Evolutionary conservation across 2,329 filamentous ascomycete species (phyloP), one percentile per base, ranked within the genome.

Genomic region (Aspergillus melleus): DNA sequence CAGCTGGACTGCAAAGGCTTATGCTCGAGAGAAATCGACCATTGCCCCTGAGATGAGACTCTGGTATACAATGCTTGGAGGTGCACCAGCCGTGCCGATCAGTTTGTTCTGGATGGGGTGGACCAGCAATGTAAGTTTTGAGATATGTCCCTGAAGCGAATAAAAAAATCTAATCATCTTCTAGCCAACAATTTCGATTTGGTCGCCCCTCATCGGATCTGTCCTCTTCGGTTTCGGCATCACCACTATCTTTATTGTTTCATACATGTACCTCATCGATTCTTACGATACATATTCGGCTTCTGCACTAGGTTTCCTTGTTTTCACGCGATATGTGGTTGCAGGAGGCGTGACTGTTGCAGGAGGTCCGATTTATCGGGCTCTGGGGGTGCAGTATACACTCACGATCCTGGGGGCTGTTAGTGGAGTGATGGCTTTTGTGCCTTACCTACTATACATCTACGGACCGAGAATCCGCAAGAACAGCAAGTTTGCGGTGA

Each of bases 31-130:
- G 3, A 19, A 16, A 4, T 42, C 36, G 4, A 39, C n/a, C 70
- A 64, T 65, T 1, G 55, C 77, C 2, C 83, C 83, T 0, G 84
- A 87, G 58, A 81, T 82, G 29, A 74, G 84, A 5, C 74, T 87
- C 0, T 85, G 79, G 77, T 84, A 79, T 50, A 77, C 79, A 1
- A 86, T 86, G 72, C 68, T 84, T 2, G 79, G 80, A 0, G 59
- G 53, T 80, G 77, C 81, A 77, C 81, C 0, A 16, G 71, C 79
- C 0, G 78, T 87, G 3, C 84, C 84, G 0, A 74, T 85, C 24
- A 76, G 75, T 4, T 72, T 86, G 8, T 86, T 87, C 66, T 87
- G 84, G 83, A 82, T 87, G 72, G 84, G 77, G 0, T 87, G 84
- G 84, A 85, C 81, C 0, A 64, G 65, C 54, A 65, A 61, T 32